Base-by-base conservation (phyloP, 2,329 filamentous ascomycete genomes). In the Alternaria tenuissima region DNA sequence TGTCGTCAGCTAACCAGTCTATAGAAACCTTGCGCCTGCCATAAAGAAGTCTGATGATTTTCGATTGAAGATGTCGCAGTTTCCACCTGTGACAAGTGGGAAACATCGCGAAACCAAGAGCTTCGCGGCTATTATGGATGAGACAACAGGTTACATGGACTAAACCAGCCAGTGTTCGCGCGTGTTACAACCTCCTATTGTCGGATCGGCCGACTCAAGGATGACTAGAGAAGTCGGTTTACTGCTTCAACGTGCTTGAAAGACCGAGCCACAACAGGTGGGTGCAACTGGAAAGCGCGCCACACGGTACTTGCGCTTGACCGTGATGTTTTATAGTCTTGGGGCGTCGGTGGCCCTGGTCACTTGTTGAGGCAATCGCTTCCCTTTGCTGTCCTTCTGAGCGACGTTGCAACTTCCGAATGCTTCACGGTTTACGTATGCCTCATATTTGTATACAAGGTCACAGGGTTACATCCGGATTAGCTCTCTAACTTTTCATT, bases 11-110 rank as follows among this genome's bases (percentile, higher is more conserved):
- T 66, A 30, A 70, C 3, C 3, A 7, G 1, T 1, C 4, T 7
- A 87, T 7, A 87, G 85, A 39, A 73, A 84, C 48, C 75, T 89
- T 16, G 62, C 76, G 5, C 65, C 75, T 30, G 83, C 84, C 3
- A 77, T 89, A 7, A 62, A 68, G 16, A 79, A 82, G 55, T 82
- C 83, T 4, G 86, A 88, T 68, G 70, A 69, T 0, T 78, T 78
- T 38, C 65, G 70, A 4, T 22, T 49, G 1, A 72, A 70, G 39
- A 76, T 76, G 74, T 57, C 73, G 0, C 70, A 74, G 47, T 78
- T 76, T 34, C 76, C 76, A 20, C 76, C 76, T 9, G 54, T 73
- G 7, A 77, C 76, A 2, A 76, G 75, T 52, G 75, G 76, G 2
- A 71, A 74, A 49, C 73, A 77, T 52, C 68, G 75, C 5, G 74